Conservation (phyloP, 345 rosid species). For the Iberis pinnata region DNA sequence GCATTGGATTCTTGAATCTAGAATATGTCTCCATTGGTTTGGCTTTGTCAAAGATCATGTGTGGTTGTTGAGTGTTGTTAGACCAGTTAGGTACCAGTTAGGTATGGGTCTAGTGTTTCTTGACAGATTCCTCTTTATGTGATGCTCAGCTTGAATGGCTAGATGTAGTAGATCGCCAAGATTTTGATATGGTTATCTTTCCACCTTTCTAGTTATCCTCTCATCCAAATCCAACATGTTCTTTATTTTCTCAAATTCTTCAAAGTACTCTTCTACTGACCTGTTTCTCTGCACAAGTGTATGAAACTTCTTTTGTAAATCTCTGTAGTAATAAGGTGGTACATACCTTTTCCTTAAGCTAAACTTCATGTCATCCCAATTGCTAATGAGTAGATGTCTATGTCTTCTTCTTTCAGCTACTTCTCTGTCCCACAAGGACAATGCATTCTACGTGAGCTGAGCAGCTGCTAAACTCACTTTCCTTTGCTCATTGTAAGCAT, state of each 20-base stretch:
- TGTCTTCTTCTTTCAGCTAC: neutral
- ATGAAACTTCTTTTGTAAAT: neutral
- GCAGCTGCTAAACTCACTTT: neutral
- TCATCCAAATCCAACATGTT: no score
- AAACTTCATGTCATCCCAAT: neutral
- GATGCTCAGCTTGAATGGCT: neutral
- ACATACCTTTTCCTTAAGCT: neutral
- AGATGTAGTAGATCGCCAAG: no score
- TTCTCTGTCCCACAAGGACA: neutral
- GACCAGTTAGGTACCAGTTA: neutral
- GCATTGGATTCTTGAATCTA: neutral
- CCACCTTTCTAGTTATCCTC: neutral
- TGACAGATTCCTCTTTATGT: no score
- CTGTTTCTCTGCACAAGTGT: no score
- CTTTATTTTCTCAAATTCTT: no score
- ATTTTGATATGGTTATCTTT: neutral
- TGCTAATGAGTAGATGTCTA: neutral
- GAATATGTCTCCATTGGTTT: no score
- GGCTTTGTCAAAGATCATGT: no score
- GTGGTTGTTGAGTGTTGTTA: no score
- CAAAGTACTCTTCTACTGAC: no score
- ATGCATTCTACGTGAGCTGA: neutral
- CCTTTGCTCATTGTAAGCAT: neutral
- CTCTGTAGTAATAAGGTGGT: neutral
- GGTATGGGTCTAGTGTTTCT: neutral